A percentile compares a stretch with the other conserved stretches of the same genome.
Conservation (phyloP, 129 eudicot species). For the Dittrichia graveolens region DNA sequence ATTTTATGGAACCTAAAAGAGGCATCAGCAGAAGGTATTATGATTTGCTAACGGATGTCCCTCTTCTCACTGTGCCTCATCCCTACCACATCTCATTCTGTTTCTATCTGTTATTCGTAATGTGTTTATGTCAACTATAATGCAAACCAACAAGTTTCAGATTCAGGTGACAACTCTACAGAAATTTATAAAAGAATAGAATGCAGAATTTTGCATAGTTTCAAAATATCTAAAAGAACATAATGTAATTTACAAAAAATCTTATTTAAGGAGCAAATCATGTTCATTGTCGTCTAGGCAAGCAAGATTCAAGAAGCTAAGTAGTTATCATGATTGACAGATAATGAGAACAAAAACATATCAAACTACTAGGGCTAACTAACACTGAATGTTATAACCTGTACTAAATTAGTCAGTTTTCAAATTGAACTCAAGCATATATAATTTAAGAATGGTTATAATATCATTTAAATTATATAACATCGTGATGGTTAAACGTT, state of each 20-base stretch:
- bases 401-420: background rate
- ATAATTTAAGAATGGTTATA: background rate
- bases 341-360: background rate
- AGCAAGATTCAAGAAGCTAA: background rate
- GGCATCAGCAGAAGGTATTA: no score
- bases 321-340: background rate
- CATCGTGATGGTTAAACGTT: background rate
- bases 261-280: background rate
- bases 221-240: background rate
- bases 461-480: background rate
- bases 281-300: background rate
- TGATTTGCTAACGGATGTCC: no score
- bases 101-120: background rate
- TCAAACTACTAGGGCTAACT: background rate
- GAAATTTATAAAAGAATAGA: background rate
- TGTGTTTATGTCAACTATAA: background rate
- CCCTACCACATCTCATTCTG: background rate
- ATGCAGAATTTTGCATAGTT: background rate
- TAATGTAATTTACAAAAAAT: background rate
- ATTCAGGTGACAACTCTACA: background rate
- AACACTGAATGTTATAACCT: background rate
- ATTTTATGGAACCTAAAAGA: background rate
- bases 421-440: background rate
- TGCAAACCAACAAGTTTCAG: background rate
- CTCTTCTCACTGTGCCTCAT: background rate